Base-by-base conservation (phyloP, 2,329 filamentous ascomycete genomes). In the Hirsutella minnesotensis region DNA sequence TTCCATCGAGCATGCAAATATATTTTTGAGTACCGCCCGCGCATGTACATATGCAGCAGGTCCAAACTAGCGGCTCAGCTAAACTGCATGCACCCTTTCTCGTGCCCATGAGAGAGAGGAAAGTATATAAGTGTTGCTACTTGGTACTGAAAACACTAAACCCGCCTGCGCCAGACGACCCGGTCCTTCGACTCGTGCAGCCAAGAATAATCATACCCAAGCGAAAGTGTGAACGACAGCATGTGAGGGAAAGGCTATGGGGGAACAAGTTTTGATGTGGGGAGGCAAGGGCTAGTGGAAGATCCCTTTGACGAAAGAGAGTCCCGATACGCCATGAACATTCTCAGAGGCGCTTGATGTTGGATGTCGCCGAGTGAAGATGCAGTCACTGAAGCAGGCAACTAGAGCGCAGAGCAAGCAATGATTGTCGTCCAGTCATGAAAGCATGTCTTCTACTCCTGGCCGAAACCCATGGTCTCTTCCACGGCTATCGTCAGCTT, bases 401-500 rank as follows among this genome's bases (percentile, higher is more conserved):
- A 18, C 33, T 8, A 35, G 13, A n/a, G 18, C 5, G 18, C 9
- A 9, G 22, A 22, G 19, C 19, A 22, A 18, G 9, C 12, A 20
- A 38, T 5, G 15, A 19, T 20, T 16, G 5, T 38, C 12, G 8
- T 9, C 10, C 12, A 10, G 13, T 10, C 15, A 19, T 9, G 16
- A 41, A 10, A 18, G 20, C 13, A 21, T 12, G 3, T 12, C 27
- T 5, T 56, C 46, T 87, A 98, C 70, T 98, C 92, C 69, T 98
- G 92, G 51, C 92, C 92, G 61, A 98, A 98, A 48, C 92, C 92
- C 72, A 98, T 89, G 0, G 92, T 98, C 70, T 98, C 92, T 67
- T 98, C 92, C 43, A 98, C 92, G 21, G 92, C 92, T 65, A 95
- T 94, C 7, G 89, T 92, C 54, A 98, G 72, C 68, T 98, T 98